Evolutionary conservation across 495 filamentous ascomycete species (phyloP).

Genomic region (Neurospora sp.): DNA sequence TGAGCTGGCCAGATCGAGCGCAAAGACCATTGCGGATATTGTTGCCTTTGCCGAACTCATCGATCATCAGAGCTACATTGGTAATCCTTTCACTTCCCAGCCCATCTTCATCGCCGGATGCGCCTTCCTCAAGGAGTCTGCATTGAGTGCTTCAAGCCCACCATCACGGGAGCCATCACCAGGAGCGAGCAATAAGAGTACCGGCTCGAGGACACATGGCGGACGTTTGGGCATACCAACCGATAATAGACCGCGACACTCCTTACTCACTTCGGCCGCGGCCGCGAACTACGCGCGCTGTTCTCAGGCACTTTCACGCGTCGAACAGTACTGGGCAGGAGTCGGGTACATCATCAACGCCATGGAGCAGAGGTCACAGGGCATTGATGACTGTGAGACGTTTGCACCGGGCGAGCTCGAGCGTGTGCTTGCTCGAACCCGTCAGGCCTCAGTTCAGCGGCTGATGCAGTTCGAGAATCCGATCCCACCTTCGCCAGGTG

Average conservation of each 20-base stretch:
- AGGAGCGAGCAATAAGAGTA: slow-evolving; percentile 17
- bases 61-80: slow-evolving; percentile 69
- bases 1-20: slow-evolving; percentile 76
- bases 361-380: slow-evolving; percentile 78
- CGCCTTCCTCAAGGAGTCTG: slow-evolving; percentile 74
- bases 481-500: slow-evolving; percentile 23
- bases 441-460: slow-evolving; percentile 29
- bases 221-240: slow-evolving; percentile 12
- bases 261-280: slow-evolving; percentile 62
- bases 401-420: slow-evolving; percentile 73
- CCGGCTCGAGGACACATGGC: not conserved
- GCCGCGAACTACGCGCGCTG: slow-evolving; percentile 74
- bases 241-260: slow-evolving; percentile 52
- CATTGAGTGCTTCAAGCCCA: slow-evolving; percentile 46
- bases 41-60: slow-evolving; percentile 68
- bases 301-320: slow-evolving; percentile 65
- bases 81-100: slow-evolving; percentile 81
- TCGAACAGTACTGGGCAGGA: slow-evolving; percentile 74
- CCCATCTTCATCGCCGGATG: slow-evolving; percentile 85
- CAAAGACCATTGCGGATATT: slow-evolving; percentile 82
- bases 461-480: slow-evolving; percentile 23
- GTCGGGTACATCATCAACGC: slow-evolving; percentile 79
- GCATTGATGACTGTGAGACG: slow-evolving; percentile 70
- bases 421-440: slow-evolving; percentile 62
- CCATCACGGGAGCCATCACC: slow-evolving; percentile 44